Evolutionary conservation across 192 early-diverging fungal species (phyloP), one percentile per base, ranked within the genome.

Genomic region (Backusella westeae): DNA sequence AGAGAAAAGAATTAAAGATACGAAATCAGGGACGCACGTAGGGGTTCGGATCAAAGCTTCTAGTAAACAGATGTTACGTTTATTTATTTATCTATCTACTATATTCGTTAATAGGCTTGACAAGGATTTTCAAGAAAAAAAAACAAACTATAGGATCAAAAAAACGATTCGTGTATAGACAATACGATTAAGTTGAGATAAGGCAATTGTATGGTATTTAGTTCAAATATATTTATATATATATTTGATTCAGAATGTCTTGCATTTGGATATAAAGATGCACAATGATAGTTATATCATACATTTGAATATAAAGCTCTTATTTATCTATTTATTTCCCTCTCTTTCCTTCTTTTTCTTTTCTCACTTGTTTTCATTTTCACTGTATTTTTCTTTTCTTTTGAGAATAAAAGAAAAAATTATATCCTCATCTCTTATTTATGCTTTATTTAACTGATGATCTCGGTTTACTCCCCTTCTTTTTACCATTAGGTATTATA

Each of bases 361-460:
- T 59, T 74, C 35, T 65, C 8, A 35, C 21, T 56, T 72, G n/a
- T 63, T 21, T 53, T 26, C 59, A 38, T 38, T 65, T 74, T 74
- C 34, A n/a, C 66, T 17, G 1, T 65, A 12, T 26, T 36, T 72
- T 5, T 35, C 56, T 74, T 52, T 65, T 26, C 14, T 6, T 53
- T 74, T 34, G 5, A 23, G 38, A 41, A 44, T 44, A 44, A 41
- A 44, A 26, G 9, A 29, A 8, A 71, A 4, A 29, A 23, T 10
- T 17, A 65, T 7, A 26, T 1, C 17, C 9, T 6, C 8, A 32
- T 14, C 6, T 19, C 46, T 49, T n/a, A 17, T 49, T 49, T n/a
- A 90, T 90, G 89, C 82, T 90, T 68, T 90, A 90, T 69, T 81
- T 90, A 34, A 90, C 89, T 14, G 80, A 83, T 69, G 87, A 89